These are phyloP conservation scores for Eimeria praecox DNA, from an alignment of 169 alveolate species.

Conservation along the genomic window DNA sequence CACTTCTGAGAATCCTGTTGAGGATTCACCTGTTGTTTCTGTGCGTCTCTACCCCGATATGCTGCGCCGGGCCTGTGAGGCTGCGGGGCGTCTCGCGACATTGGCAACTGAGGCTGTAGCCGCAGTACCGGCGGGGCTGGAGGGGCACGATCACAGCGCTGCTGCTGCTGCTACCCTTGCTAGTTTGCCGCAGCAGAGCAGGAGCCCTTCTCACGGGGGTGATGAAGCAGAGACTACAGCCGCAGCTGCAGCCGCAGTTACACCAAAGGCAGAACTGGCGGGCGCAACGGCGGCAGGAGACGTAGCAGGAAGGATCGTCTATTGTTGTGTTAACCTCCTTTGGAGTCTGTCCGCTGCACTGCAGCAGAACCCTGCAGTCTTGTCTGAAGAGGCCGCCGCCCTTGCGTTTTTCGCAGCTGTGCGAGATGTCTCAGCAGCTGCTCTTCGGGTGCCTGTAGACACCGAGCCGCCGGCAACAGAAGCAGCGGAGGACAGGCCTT, in stretches of 20 bases:
- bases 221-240: neutral
- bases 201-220: neutral
- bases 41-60: neutral
- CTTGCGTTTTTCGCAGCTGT: constrained; percentile 19
- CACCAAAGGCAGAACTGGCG: neutral
- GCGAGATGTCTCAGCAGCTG: constrained; percentile 32
- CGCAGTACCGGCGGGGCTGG: neutral
- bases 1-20: neutral
- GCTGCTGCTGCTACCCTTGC: neutral
- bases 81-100: neutral
- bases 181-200: constrained; percentile 2
- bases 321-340: constrained; percentile 1
- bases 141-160: neutral
- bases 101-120: constrained; percentile 20
- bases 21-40: neutral
- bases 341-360: constrained; percentile 58
- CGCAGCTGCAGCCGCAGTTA: neutral
- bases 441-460: constrained; percentile 16
- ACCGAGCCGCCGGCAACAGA: neutral
- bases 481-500: neutral
- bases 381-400: neutral
- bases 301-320: neutral
- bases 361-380: constrained; percentile 2
- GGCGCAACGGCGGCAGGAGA: neutral
- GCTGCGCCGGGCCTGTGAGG: constrained; percentile 60